These are phyloP conservation scores for Lignosus rhinocerotis DNA, from an alignment of 1,284 basidiomycete species.

Conservation along the genomic window DNA sequence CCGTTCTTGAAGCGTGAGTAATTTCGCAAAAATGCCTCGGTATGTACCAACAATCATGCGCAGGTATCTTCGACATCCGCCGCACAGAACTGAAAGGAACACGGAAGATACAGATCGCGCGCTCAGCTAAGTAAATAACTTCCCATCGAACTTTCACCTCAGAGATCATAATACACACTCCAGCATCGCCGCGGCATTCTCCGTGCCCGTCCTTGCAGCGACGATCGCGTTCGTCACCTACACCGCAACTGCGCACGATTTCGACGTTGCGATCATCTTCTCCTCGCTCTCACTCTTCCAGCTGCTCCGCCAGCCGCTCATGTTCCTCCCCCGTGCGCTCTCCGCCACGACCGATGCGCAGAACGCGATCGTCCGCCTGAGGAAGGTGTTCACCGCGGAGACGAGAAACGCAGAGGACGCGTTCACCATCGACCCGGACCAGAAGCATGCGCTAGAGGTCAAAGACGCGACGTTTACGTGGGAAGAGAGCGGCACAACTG, in stretches of 20 bases:
- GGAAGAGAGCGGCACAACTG: conserved; percentile 43
- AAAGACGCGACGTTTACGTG: conserved; percentile 65
- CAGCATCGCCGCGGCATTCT: conserved; percentile 53
- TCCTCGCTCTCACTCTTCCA: conserved; percentile 72
- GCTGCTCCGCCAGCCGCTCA: conserved; percentile 64
- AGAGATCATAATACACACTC: conserved; percentile 2
- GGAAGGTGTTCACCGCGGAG: conserved; percentile 61
- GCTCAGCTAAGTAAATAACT: conserved; percentile 56
- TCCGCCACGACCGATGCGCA: conserved; percentile 65
- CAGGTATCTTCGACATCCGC: conserved; percentile 57
- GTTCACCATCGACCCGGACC: conserved; percentile 44
- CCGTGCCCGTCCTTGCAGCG: conserved; percentile 68
- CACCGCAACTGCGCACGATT: conserved; percentile 51
- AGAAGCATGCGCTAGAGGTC: conserved; percentile 53
- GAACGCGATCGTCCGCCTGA: conserved; percentile 58
- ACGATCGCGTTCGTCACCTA: conserved; percentile 79
- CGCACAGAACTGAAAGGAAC: conserved; percentile 57
- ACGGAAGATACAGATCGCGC: conserved; percentile 58
- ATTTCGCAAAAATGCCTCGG: not conserved
- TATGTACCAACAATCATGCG: not conserved
- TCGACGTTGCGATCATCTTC: conserved; percentile 70
- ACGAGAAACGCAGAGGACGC: conserved; percentile 41
- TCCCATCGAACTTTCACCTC: not conserved
- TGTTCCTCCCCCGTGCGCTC: conserved; percentile 69
- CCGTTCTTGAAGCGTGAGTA: conserved; percentile 61